These are phyloP conservation scores for Malassezia caprae DNA, from an alignment of 1,284 basidiomycete species.

Conservation along the genomic window DNA sequence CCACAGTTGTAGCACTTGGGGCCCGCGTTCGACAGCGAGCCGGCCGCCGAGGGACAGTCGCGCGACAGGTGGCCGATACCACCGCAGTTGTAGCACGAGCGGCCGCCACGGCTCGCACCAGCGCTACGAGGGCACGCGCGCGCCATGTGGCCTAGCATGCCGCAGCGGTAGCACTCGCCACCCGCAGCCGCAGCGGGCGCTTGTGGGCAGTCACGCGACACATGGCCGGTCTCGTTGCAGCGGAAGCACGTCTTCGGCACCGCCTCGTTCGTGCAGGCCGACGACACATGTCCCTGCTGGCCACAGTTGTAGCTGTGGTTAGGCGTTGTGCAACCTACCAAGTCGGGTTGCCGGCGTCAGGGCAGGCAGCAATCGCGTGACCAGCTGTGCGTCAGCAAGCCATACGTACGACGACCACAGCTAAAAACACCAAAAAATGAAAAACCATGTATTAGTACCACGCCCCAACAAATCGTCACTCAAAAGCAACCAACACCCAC, in stretches of 20 bases:
- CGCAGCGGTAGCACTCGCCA: slow-evolving; percentile 37
- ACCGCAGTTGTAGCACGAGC: slow-evolving; percentile 45
- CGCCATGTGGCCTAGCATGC: slow-evolving; percentile 35
- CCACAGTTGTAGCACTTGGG: slow-evolving; percentile 46
- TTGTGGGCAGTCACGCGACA: slow-evolving; percentile 42
- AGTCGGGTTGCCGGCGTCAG: slow-evolving; percentile 38
- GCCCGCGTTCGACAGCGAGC: slow-evolving; percentile 17
- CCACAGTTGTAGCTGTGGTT: slow-evolving; percentile 31
- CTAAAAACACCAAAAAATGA: slow-evolving; percentile 3
- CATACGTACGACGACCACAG: slow-evolving; percentile 18
- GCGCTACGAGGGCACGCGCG: slow-evolving; percentile 34
- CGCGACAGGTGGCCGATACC: slow-evolving; percentile 40
- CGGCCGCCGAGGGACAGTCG: slow-evolving; percentile 36
- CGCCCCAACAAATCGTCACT: slow-evolving; percentile 5
- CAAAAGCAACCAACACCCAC: slow-evolving; percentile 12
- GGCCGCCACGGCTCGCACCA: slow-evolving; percentile 20
- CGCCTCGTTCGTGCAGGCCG: slow-evolving; percentile 38
- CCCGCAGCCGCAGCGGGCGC: slow-evolving; percentile 23
- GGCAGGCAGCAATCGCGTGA: slow-evolving; percentile 42
- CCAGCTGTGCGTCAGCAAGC: slow-evolving; percentile 25
- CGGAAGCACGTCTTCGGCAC: slow-evolving; percentile 45
- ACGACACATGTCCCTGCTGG: slow-evolving; percentile 39
- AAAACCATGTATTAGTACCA: slow-evolving; percentile 4
- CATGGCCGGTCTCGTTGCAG: slow-evolving; percentile 39
- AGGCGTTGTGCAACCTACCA: slow-evolving; percentile 21